Conservation (phyloP, 176 grass and related monocot genomes). For the Phyllostachys edulis region DNA sequence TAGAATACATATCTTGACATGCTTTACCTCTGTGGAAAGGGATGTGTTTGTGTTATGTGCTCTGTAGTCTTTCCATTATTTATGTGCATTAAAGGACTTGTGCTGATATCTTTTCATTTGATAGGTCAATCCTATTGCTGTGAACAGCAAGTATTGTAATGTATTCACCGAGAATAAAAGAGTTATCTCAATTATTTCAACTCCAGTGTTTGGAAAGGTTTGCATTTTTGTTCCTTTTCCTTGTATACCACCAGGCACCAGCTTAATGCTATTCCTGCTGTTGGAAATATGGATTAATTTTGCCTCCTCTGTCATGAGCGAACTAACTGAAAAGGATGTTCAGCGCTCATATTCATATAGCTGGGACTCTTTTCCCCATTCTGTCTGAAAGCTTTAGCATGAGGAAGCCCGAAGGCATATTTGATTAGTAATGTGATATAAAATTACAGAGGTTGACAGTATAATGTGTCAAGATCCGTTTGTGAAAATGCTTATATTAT, state of each 20-base stretch:
- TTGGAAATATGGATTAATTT: not conserved
- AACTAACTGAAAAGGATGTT: not conserved
- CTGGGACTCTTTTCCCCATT: not conserved
- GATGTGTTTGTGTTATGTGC: conserved; percentile 3
- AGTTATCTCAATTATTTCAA: conserved; percentile 81
- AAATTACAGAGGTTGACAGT: too few species aligned
- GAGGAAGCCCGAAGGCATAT: not conserved
- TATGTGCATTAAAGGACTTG: conserved; percentile 22
- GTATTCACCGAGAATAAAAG: conserved; percentile 99
- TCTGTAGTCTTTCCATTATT: not conserved
- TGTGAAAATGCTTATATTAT: not conserved
- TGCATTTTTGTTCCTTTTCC: conserved; percentile 6
- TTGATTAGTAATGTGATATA: not conserved
- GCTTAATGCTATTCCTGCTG: not conserved
- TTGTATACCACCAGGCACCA: not conserved
- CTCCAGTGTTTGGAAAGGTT: conserved; percentile 92
- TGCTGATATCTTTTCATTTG: conserved; percentile 24
- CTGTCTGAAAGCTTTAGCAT: not conserved
- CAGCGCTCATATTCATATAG: not conserved
- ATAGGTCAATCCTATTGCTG: conserved; percentile 98
- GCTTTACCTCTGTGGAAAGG: not conserved
- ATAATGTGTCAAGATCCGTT: too few species aligned
- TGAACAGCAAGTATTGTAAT: conserved; percentile 98
- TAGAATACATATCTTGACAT: conserved; percentile 18
- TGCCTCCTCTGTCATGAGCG: not conserved